A percentile compares a stretch with the other conserved stretches of the same genome.
Conservation (phyloP, 108 stramenopile species). For the Nitzschia putrida region DNA sequence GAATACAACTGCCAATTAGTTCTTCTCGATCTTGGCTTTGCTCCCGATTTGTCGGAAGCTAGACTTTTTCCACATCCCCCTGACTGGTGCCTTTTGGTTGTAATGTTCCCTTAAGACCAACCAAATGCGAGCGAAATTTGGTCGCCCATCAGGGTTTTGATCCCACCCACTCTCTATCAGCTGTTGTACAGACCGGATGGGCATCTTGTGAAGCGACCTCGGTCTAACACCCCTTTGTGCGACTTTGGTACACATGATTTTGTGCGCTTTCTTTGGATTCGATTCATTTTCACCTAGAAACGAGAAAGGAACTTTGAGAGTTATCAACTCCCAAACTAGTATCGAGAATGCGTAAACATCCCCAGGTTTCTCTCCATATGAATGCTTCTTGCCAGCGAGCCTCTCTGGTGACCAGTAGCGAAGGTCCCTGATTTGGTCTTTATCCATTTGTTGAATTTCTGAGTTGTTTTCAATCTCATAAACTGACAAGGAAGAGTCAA, state of each 20-base stretch:
- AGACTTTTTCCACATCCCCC: no score
- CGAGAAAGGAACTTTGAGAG: neutral
- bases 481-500: neutral
- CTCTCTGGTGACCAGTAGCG: constrained; percentile 6
- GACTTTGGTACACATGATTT: neutral
- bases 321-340: neutral
- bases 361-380: constrained; percentile 1
- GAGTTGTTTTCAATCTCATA: neutral
- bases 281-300: neutral
- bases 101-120: neutral
- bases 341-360: constrained; percentile 6
- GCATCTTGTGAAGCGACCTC: neutral
- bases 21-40: neutral
- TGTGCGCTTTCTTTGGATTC: neutral
- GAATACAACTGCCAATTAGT: no score
- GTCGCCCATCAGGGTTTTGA: neutral
- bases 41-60: neutral
- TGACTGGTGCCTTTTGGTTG: no score
- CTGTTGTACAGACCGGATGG: neutral
- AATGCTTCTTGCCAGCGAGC: neutral
- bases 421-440: neutral
- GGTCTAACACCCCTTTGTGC: neutral
- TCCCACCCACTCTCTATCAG: neutral
- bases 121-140: neutral
- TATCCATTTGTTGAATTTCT: neutral